phyloP scores from a whole-genome alignment of 1,139 yeast species.

The Sugiyamaella neomexicana region DNA sequence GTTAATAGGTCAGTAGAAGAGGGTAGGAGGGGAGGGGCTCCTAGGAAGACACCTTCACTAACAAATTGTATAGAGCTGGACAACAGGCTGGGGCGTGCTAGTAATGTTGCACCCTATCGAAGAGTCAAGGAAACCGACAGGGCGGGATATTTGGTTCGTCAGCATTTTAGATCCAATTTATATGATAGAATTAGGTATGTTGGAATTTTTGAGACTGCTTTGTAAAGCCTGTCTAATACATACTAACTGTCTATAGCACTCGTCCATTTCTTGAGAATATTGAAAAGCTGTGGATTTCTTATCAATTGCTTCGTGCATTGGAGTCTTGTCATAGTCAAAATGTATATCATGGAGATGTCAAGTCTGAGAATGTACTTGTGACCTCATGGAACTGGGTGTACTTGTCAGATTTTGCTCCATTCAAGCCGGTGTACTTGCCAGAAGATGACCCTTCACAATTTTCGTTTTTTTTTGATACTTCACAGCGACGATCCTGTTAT shows the following conservation, averaged over 20 bases:
- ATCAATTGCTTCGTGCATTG: constrained; percentile 67
- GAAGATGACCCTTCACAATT: constrained; percentile 95
- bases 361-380: constrained; percentile 81
- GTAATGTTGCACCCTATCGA: constrained; percentile 69
- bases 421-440: constrained; percentile 83
- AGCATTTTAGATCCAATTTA: constrained; percentile 70
- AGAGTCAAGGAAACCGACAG: constrained; percentile 83
- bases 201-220: not conserved
- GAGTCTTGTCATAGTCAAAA: constrained; percentile 61
- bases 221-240: not conserved
- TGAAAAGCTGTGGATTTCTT: constrained; percentile 82
- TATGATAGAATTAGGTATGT: constrained; percentile 69
- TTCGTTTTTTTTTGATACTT: constrained; percentile 87
- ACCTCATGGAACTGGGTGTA: constrained; percentile 90
- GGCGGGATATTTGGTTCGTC: constrained; percentile 88
- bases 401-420: constrained; percentile 77
- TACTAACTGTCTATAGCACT: constrained; percentile 45
- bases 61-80: constrained; percentile 9
- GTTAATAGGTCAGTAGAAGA: constrained; percentile 28
- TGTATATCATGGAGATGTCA: constrained; percentile 85
- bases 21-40: not conserved
- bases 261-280: constrained; percentile 82
- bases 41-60: not conserved
- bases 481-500: constrained; percentile 83
- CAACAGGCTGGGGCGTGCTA: constrained; percentile 17